These are phyloP conservation scores for Solanum appendiculatum DNA, from an alignment of 257 asterid genomes.

Conservation along the genomic window DNA sequence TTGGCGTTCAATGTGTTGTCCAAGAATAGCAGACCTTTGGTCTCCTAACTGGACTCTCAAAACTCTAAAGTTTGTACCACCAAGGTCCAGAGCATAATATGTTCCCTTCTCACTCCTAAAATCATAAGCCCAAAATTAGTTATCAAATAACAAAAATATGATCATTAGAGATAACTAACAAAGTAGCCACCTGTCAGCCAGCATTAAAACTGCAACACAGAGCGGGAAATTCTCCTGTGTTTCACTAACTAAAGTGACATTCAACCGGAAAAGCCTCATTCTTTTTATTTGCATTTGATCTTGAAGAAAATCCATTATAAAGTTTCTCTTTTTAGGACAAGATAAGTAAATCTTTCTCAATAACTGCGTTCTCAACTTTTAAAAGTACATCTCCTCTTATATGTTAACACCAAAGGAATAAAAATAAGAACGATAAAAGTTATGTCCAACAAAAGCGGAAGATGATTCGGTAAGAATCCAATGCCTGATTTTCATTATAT, in stretches of 20 bases:
- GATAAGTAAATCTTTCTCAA: neutral
- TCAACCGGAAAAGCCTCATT: neutral
- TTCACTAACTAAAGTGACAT: neutral
- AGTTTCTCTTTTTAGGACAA: neutral
- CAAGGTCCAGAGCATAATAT: constrained; percentile 57
- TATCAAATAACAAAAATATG: neutral
- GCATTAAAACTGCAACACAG: neutral
- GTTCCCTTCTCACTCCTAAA: constrained; percentile 43
- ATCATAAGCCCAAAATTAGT: neutral
- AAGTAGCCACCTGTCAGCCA: neutral
- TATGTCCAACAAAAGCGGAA: neutral
- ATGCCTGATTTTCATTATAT: neutral
- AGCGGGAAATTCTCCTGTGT: neutral
- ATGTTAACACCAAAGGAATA: neutral
- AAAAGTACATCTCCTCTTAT: neutral
- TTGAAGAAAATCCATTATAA: neutral
- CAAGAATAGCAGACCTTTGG: constrained; percentile 41
- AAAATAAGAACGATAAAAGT: neutral
- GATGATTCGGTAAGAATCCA: neutral
- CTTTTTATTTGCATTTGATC: neutral
- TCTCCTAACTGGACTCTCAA: constrained; percentile 56
- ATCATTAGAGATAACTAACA: neutral
- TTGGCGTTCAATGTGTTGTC: constrained; percentile 32
- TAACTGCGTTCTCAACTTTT: neutral
- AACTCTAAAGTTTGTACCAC: constrained; percentile 62